Base-by-base conservation (phyloP, 1,284 basidiomycete species). In the Entoloma clypeatum region DNA sequence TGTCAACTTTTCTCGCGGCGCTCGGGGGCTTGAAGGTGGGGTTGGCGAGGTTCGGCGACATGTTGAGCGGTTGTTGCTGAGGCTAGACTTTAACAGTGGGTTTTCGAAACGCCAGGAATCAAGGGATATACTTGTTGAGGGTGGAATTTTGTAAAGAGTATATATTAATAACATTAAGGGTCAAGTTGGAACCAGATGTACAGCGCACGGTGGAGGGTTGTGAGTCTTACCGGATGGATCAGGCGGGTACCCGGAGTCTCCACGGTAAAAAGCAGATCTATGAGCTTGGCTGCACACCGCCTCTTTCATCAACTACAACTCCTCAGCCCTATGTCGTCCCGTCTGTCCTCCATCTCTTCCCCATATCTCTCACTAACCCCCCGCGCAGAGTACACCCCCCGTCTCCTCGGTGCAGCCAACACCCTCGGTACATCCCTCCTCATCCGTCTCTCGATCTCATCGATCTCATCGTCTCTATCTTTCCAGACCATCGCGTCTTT, bases 401-500 rank as follows among this genome's bases (percentile, higher is more conserved):
- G 91, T 62, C 75, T 85, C 67, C 75, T 93, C 61, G 89, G 87
- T 41, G 86, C 93, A 41, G 77, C 89, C 57, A 89, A 97, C 76
- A 96, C 94, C 44, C 82, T 97, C 54, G 92, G 92, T 95, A 57
- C 52, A 74, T 64, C 26, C 28, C 23, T 14, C 25, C 41, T 36
- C 6, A 47, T 48, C 36, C 21, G 39, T 46, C 47, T 51, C 41
- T 44, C 26, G 31, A 29, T 22, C 18, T 23, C 13, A 9, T 36
- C 10, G 11, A 34, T 29, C 27, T 29, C 24, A 29, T 26, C 36
- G 49, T 45, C 54, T 50, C 51, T 37, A 35, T 41, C 55, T 49
- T 49, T 44, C 45, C 64, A 94, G 95, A 98, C 58, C 91, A 96
- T 74, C 90, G 95, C 48, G 86, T 95, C 48, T 99, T 69, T 77